These are phyloP conservation scores for Hericium rajendrae DNA, from an alignment of 768 basidiomycete species.

Conservation along the genomic window DNA sequence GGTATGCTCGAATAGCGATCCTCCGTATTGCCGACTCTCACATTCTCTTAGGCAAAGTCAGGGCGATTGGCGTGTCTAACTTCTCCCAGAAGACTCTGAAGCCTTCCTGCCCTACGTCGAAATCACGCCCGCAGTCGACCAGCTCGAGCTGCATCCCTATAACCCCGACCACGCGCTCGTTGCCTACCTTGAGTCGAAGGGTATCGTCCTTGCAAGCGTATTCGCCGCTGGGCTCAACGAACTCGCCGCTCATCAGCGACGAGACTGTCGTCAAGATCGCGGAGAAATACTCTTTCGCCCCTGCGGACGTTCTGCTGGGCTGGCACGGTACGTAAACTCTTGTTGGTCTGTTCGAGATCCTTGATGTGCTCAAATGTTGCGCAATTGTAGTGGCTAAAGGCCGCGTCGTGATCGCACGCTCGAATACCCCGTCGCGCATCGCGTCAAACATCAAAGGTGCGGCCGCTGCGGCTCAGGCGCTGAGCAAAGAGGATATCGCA, in stretches of 20 bases:
- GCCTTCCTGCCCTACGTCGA: slow-evolving; percentile 58
- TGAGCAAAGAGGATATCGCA: slow-evolving; percentile 43
- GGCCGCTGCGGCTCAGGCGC: slow-evolving; percentile 33
- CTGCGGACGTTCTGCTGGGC: slow-evolving; percentile 53
- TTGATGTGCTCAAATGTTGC: not conserved
- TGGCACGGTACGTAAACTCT: slow-evolving; percentile 39
- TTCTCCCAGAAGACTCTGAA: slow-evolving; percentile 56
- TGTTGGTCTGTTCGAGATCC: not conserved
- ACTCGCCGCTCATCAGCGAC: slow-evolving; percentile 57
- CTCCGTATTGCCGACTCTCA: not conserved
- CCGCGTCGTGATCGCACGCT: slow-evolving; percentile 64
- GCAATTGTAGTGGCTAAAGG: slow-evolving; percentile 33
- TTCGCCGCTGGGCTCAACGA: slow-evolving; percentile 67
- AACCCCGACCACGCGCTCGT: slow-evolving; percentile 66
- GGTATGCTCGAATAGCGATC: slow-evolving; percentile 23
- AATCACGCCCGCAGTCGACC: slow-evolving; percentile 48
- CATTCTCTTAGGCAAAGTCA: slow-evolving; percentile 43
- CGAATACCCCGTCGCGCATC: slow-evolving; percentile 64
- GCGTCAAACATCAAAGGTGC: slow-evolving; percentile 48
- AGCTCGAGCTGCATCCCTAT: slow-evolving; percentile 73
- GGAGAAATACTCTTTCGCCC: slow-evolving; percentile 39
- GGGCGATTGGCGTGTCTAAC: slow-evolving; percentile 67
- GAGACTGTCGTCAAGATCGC: slow-evolving; percentile 52
- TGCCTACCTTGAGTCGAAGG: slow-evolving; percentile 53
- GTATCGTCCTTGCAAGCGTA: slow-evolving; percentile 74